These are phyloP conservation scores for Saccharomycopsis crataegensis DNA, from an alignment of 1,139 yeast genomes.

Conservation along the genomic window DNA sequence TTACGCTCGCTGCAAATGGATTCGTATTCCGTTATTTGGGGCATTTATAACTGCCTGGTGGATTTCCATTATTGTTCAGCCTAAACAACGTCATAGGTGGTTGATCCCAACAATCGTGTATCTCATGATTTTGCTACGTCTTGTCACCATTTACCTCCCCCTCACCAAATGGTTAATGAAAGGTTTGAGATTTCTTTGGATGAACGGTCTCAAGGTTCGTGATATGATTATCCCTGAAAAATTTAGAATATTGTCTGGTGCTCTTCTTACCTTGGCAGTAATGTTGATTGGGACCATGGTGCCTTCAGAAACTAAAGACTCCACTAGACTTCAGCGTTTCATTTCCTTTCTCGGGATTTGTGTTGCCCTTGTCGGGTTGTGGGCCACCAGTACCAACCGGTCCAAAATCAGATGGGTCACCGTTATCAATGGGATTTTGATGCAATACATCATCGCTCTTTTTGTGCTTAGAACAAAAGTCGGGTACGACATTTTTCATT, in stretches of 20 bases:
- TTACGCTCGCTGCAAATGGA: constrained; percentile 19
- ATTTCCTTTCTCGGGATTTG: constrained; percentile 52
- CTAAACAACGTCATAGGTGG: constrained; percentile 47
- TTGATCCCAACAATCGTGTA: constrained; percentile 56
- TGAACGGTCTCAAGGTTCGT: constrained; percentile 32
- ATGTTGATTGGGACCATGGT: constrained; percentile 50
- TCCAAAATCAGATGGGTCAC: constrained; percentile 50
- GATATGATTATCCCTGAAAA: constrained; percentile 35
- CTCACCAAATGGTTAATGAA: constrained; percentile 30
- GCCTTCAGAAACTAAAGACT: constrained; percentile 43
- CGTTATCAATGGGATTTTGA: constrained; percentile 54
- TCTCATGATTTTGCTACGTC: constrained; percentile 46
- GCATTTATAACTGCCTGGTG: constrained; percentile 61
- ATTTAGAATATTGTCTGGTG: constrained; percentile 42
- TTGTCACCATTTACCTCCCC: constrained; percentile 47
- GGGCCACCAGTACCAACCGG: constrained; percentile 41
- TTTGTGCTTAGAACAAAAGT: constrained; percentile 55
- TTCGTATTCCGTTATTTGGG: constrained; percentile 27
- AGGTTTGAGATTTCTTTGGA: constrained; percentile 36
- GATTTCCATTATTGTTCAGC: constrained; percentile 50
- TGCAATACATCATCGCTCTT: constrained; percentile 55
- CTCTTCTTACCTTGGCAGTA: constrained; percentile 38
- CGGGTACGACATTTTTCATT: constrained; percentile 59
- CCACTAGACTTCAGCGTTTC: constrained; percentile 47
- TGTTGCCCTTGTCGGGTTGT: constrained; percentile 42